Percentiles rank a stretch among this genome's conserved stretches.
Evolutionary conservation across 805 yeast species (phyloP).

Genomic region (Dipodascus albidus): DNA sequence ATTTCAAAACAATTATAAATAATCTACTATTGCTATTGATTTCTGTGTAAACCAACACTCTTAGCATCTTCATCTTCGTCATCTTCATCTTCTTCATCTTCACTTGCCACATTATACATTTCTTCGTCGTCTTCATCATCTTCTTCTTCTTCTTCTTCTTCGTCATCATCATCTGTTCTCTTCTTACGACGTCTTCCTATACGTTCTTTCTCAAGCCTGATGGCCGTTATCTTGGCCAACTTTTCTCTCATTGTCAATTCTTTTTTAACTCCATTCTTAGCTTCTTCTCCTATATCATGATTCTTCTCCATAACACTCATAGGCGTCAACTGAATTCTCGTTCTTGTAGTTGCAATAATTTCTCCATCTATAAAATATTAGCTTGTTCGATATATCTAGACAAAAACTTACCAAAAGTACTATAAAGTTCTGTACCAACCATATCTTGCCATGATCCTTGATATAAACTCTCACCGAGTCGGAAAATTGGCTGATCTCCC

Average conservation of each 20-base stretch:
- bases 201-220: not conserved
- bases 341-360: not conserved
- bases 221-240: conserved; percentile 7
- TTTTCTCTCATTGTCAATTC: conserved; percentile 6
- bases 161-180: conserved; percentile 4
- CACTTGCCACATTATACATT: not conserved
- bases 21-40: not conserved
- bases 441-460: conserved; percentile 67
- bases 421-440: conserved; percentile 62
- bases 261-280: conserved; percentile 2
- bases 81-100: not conserved
- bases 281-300: not conserved
- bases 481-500: conserved; percentile 42
- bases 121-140: not conserved
- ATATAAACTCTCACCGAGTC: conserved; percentile 47
- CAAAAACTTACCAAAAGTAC: conserved; percentile 12
- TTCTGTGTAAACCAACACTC: not conserved
- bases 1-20: not conserved
- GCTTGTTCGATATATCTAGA: not conserved
- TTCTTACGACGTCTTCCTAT: conserved; percentile 2
- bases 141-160: conserved; percentile 8
- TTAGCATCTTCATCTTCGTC: conserved; percentile 2
- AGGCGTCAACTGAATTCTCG: not conserved
- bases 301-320: not conserved
- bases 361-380: not conserved